Evolutionary conservation across 495 filamentous ascomycete species (phyloP).

Genomic region (Penicillium dipodomyicola): DNA sequence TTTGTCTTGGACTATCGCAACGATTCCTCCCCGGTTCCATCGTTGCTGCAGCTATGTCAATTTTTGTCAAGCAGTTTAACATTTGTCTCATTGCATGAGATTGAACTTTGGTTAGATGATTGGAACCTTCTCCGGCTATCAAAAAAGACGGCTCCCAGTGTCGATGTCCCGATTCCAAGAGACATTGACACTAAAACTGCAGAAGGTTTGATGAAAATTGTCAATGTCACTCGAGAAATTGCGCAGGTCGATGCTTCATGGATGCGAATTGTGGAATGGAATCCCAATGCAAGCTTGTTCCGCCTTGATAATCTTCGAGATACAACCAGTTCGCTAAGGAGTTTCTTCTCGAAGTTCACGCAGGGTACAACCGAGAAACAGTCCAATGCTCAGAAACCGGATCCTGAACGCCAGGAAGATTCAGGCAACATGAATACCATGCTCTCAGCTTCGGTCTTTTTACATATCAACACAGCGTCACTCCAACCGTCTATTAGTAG

Average conservation of each 20-base stretch:
- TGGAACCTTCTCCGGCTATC: slow-evolving; percentile 70
- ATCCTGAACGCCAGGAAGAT: slow-evolving; percentile 33
- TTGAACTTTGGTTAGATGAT: slow-evolving; percentile 90
- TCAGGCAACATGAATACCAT: slow-evolving; percentile 61
- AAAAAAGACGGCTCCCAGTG: slow-evolving; percentile 79
- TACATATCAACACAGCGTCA: slow-evolving; percentile 79
- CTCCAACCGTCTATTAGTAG: slow-evolving; percentile 67
- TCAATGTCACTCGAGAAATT: slow-evolving; percentile 68
- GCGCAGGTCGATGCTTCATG: slow-evolving; percentile 89
- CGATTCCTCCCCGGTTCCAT: slow-evolving; percentile 76
- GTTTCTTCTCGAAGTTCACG: slow-evolving; percentile 76
- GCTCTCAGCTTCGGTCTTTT: slow-evolving; percentile 74
- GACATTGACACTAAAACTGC: slow-evolving; percentile 78
- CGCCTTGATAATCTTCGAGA: slow-evolving; percentile 42
- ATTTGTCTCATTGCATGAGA: slow-evolving; percentile 82
- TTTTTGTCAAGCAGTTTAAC: slow-evolving; percentile 95
- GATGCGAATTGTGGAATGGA: slow-evolving; percentile 87
- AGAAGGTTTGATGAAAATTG: slow-evolving; percentile 81
- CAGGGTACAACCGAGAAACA: slow-evolving; percentile 39
- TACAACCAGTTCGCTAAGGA: slow-evolving; percentile 60
- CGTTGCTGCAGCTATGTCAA: slow-evolving; percentile 78
- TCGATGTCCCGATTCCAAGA: slow-evolving; percentile 68
- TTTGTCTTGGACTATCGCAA: slow-evolving; percentile 94
- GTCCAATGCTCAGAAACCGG: slow-evolving; percentile 25
- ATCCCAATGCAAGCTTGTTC: slow-evolving; percentile 50